Evolutionary conservation across 768 basidiomycete species (phyloP).

Genomic region (Russula lepida): DNA sequence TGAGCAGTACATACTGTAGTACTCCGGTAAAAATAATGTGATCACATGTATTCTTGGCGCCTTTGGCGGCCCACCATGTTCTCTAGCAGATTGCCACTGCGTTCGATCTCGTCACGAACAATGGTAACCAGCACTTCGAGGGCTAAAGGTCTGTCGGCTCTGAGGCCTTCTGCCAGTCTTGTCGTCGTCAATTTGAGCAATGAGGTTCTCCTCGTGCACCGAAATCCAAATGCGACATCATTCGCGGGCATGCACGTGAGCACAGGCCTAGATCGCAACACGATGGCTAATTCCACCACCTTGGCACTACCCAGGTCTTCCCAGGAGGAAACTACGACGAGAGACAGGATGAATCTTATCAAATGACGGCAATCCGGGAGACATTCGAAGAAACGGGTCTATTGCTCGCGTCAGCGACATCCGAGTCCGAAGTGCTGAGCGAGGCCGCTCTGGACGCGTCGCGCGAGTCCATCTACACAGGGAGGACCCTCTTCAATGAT

Average conservation of each 20-base stretch:
- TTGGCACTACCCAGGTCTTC: constrained; percentile 50
- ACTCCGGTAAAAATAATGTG: background rate
- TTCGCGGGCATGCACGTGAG: constrained; percentile 64
- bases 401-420: constrained; percentile 41
- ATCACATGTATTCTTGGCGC: background rate
- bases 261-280: background rate
- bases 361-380: constrained; percentile 62
- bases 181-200: constrained; percentile 57
- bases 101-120: background rate
- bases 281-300: background rate
- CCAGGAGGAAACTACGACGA: constrained; percentile 65
- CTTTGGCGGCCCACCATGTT: background rate
- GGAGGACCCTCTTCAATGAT: constrained; percentile 39
- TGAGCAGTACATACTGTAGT: background rate
- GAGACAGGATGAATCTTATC: constrained; percentile 47
- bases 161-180: constrained; percentile 59
- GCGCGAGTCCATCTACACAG: constrained; percentile 48
- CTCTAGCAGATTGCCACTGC: background rate
- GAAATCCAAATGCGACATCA: constrained; percentile 53
- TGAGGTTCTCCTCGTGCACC: constrained; percentile 61
- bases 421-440: constrained; percentile 16
- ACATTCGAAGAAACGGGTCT: constrained; percentile 72
- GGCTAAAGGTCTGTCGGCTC: constrained; percentile 23
- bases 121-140: constrained; percentile 4
- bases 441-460: constrained; percentile 42